These are phyloP conservation scores for Mycena sp. DNA, from an alignment of 1,284 basidiomycete genomes.

Conservation along the genomic window DNA sequence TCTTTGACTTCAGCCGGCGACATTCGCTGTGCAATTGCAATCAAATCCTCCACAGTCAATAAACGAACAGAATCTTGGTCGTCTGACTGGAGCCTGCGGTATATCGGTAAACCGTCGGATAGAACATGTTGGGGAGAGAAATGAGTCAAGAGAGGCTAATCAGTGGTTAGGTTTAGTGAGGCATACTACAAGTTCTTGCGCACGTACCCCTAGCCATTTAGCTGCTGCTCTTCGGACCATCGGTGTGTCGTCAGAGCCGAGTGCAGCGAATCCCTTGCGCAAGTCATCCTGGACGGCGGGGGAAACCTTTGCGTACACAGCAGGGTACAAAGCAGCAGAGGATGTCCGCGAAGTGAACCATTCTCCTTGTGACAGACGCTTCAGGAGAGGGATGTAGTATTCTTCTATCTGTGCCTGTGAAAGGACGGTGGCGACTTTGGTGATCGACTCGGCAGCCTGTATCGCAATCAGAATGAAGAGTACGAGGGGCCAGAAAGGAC, in stretches of 20 bases:
- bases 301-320: slow-evolving; percentile 89
- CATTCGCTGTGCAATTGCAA: slow-evolving; percentile 90
- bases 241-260: slow-evolving; percentile 96
- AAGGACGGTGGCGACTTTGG: slow-evolving; percentile 87
- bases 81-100: slow-evolving; percentile 93
- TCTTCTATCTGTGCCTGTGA: slow-evolving; percentile 89
- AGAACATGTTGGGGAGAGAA: slow-evolving; percentile 84
- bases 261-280: slow-evolving; percentile 84
- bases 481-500: slow-evolving; percentile 9
- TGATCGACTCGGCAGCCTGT: slow-evolving; percentile 96
- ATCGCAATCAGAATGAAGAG: slow-evolving; percentile 22
- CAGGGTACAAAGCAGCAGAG: slow-evolving; percentile 92
- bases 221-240: slow-evolving; percentile 99
- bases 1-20: slow-evolving; percentile 90
- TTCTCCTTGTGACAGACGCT: slow-evolving; percentile 91
- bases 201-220: slow-evolving; percentile 92
- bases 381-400: slow-evolving; percentile 91
- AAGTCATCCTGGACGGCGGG: slow-evolving; percentile 87
- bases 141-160: slow-evolving; percentile 80
- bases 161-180: background rate
- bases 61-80: slow-evolving; percentile 99
- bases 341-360: slow-evolving; percentile 99
- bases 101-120: slow-evolving; percentile 91
- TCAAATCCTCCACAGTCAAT: slow-evolving; percentile 95
- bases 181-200: slow-evolving; percentile 6